phyloP scores from a whole-genome alignment of 106 monocot genomes.

The Dendrobium nobile region DNA sequence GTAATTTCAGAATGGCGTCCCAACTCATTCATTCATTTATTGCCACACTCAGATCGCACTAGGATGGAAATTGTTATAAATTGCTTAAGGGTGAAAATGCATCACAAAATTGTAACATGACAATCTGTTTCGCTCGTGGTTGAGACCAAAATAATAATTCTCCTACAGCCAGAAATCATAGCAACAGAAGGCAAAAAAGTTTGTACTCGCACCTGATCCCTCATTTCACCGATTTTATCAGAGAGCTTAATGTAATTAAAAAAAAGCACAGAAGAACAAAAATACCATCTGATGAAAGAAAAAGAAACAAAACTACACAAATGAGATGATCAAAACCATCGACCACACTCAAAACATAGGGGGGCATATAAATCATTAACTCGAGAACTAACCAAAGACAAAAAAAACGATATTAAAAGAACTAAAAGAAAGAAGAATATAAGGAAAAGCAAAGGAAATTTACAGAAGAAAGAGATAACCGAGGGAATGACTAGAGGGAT shows the following conservation, averaged over 20 bases:
- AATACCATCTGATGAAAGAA: neutral
- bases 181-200: neutral
- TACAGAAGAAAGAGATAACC: conserved; percentile 88
- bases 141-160: neutral
- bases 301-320: neutral
- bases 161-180: neutral
- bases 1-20: no score
- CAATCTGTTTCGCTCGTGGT: neutral
- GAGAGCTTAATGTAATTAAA: neutral
- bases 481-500: conserved; percentile 60
- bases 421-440: neutral
- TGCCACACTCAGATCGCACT: no score
- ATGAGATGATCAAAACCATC: neutral
- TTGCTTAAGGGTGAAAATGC: neutral
- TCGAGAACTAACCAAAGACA: neutral
- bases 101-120: neutral
- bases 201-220: neutral
- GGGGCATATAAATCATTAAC: neutral
- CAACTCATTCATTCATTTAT: no score
- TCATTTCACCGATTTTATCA: neutral
- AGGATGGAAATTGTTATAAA: neutral
- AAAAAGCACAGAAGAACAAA: neutral
- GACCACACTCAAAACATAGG: neutral
- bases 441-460: neutral
- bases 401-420: neutral